Base-by-base conservation (phyloP, 768 basidiomycete species). In the Udeniomyces megalosporus region DNA sequence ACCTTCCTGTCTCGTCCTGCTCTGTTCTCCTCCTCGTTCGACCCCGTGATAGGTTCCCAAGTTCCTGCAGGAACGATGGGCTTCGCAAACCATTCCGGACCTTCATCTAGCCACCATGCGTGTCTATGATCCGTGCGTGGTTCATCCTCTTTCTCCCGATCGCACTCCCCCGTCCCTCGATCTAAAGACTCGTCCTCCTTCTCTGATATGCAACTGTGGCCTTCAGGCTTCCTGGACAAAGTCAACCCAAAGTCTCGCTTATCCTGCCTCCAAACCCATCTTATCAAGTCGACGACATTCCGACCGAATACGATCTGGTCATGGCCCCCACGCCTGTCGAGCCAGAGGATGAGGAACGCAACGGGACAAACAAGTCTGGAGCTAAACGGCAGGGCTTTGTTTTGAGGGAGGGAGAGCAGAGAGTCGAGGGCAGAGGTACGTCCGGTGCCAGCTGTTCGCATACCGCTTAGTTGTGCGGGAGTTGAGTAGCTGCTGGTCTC, bases 61-160 rank as follows among this genome's bases (percentile, higher is more conserved):
- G 70, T 85, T 85, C 71, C 76, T 95, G 58, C 81, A 91, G 77
- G 84, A 88, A 67, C 79, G 84, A 35, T 96, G 91, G 91, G 75
- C 82, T n/a, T 75, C 81, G 32, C 79, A 88, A 46, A 77, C 82
- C 65, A 78, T 79, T 4, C 86, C 87, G 61, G 85, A 84, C 65
- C 75, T 86, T 3, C 84, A 88, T 65, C 80, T 95, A 1, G 92
- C 88, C 7, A 85, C 84, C 8, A 80, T 96, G 58, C 82, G 90
- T 0, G 82, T 95, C 14, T 93, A 89, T 74, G 71, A 72, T 48
- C 67, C 70, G 74, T 75, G 28, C 34, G 71, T 65, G 15, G 5
- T 8, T 1, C 29, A 3, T 28, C 32, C 14, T 24, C 28, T 31
- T 3, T 46, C 22, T 47, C 42, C 73, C 72, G 17, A 71, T 78